Conservation (phyloP, 129 eudicot species). For the Saussurea involucrata region DNA sequence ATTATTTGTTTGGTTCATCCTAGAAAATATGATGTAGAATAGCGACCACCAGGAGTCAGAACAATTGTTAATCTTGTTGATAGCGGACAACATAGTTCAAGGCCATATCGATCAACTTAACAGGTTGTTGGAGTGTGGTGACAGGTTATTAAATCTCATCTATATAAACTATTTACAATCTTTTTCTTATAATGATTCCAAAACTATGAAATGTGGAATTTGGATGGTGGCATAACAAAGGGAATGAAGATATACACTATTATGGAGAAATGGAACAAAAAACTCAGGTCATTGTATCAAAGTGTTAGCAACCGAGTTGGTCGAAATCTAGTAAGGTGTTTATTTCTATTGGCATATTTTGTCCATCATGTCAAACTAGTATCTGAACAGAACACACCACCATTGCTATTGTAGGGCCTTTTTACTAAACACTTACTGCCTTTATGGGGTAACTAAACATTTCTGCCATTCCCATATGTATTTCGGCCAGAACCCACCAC, state of each 20-base stretch:
- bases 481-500: too few relatives aligned
- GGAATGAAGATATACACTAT: conserved; percentile 92
- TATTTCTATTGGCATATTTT: conserved; percentile 26
- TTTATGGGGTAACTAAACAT: too few relatives aligned
- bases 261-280: conserved; percentile 94
- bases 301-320: conserved; percentile 75
- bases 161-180: not conserved
- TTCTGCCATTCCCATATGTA: too few relatives aligned
- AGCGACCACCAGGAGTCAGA: too few relatives aligned
- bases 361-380: conserved; percentile 28
- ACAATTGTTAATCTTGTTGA: conserved; percentile 77
- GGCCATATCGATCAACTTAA: conserved; percentile 99
- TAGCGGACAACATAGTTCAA: conserved; percentile 83
- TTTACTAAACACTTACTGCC: too few relatives aligned
- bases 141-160: conserved; percentile 51
- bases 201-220: conserved; percentile 5
- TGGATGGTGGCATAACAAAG: conserved; percentile 60
- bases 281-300: conserved; percentile 78
- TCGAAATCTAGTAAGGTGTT: conserved; percentile 34
- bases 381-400: conserved; percentile 16
- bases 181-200: not conserved
- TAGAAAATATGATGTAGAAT: too few relatives aligned
- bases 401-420: not conserved
- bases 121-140: conserved; percentile 87
- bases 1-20: too few relatives aligned